phyloP scores from a whole-genome alignment of 495 filamentous ascomycete species.

The Penicillium bialowiezense region DNA sequence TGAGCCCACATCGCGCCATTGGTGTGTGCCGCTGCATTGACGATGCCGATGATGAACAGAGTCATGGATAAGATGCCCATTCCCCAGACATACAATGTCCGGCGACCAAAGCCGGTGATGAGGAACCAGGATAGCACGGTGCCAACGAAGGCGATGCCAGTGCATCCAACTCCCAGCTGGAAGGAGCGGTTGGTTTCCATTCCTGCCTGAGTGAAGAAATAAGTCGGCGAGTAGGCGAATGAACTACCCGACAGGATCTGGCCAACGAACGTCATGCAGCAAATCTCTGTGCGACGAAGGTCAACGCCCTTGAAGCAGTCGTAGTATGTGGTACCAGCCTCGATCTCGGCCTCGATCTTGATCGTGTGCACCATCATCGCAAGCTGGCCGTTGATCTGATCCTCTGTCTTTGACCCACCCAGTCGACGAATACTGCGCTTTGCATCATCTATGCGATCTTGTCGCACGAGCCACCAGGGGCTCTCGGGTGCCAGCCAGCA shows the following conservation, averaged over 20 bases:
- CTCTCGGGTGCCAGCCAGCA: slow-evolving; percentile 58
- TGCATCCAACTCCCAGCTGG: slow-evolving; percentile 41
- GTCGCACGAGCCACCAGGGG: slow-evolving; percentile 63
- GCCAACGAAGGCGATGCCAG: slow-evolving; percentile 60
- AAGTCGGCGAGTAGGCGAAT: slow-evolving; percentile 68
- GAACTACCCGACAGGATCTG: slow-evolving; percentile 70
- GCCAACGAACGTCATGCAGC: slow-evolving; percentile 66
- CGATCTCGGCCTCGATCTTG: slow-evolving; percentile 56
- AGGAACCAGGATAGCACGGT: slow-evolving; percentile 54
- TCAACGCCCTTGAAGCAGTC: slow-evolving; percentile 74
- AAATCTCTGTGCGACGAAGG: slow-evolving; percentile 67
- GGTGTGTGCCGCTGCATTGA: slow-evolving; percentile 51
- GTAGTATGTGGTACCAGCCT: slow-evolving; percentile 54
- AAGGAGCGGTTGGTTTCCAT: slow-evolving; percentile 54
- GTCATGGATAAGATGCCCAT: slow-evolving; percentile 52
- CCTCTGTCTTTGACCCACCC: slow-evolving; percentile 47
- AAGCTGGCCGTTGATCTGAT: slow-evolving; percentile 40
- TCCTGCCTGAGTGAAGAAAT: slow-evolving; percentile 72
- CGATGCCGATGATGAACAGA: slow-evolving; percentile 64
- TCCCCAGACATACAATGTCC: slow-evolving; percentile 66
- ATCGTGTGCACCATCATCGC: slow-evolving; percentile 63
- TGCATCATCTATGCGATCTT: slow-evolving; percentile 50
- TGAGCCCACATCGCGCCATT: slow-evolving; percentile 33
- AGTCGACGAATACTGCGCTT: slow-evolving; percentile 39
- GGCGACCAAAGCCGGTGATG: slow-evolving; percentile 53